Evolutionary conservation across 768 basidiomycete genomes (phyloP).

Genomic region (Rhizopogon salebrosus): DNA sequence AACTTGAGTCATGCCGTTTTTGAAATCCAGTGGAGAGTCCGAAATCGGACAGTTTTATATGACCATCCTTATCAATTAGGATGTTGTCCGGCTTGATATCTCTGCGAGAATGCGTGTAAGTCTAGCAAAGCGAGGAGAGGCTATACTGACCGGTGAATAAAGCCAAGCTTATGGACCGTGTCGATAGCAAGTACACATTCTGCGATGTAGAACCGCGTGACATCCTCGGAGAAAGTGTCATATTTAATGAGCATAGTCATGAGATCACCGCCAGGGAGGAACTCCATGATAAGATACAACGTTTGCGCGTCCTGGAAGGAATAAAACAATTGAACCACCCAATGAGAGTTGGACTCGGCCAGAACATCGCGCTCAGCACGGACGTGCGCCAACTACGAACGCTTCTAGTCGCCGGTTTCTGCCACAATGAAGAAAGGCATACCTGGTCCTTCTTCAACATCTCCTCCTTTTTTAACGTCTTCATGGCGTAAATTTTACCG

Average conservation of each 20-base stretch:
- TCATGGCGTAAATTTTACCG: slow-evolving; percentile 99
- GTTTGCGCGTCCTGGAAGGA: slow-evolving; percentile 95
- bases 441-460: slow-evolving; percentile 99
- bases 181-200: slow-evolving; percentile 97
- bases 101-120: slow-evolving; percentile 36
- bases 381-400: slow-evolving; percentile 84
- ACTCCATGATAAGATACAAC: slow-evolving; percentile 98
- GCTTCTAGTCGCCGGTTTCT: slow-evolving; percentile 1
- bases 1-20: slow-evolving; percentile 93
- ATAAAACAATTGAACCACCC: slow-evolving; percentile 97
- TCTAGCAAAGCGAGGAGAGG: background rate
- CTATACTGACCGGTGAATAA: slow-evolving; percentile 82
- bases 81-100: slow-evolving; percentile 99
- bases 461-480: slow-evolving; percentile 92
- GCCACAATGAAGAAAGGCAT: slow-evolving; percentile 13
- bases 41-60: slow-evolving; percentile 97
- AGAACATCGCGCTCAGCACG: slow-evolving; percentile 96
- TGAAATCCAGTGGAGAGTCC: slow-evolving; percentile 99
- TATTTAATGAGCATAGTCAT: slow-evolving; percentile 99
- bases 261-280: slow-evolving; percentile 94
- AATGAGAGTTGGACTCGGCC: slow-evolving; percentile 90
- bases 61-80: slow-evolving; percentile 85
- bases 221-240: slow-evolving; percentile 97
- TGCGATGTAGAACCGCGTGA: slow-evolving; percentile 98
- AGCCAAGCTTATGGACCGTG: slow-evolving; percentile 93